Evolutionary conservation across 768 basidiomycete genomes (phyloP).

Genomic region (Russula emetica): DNA sequence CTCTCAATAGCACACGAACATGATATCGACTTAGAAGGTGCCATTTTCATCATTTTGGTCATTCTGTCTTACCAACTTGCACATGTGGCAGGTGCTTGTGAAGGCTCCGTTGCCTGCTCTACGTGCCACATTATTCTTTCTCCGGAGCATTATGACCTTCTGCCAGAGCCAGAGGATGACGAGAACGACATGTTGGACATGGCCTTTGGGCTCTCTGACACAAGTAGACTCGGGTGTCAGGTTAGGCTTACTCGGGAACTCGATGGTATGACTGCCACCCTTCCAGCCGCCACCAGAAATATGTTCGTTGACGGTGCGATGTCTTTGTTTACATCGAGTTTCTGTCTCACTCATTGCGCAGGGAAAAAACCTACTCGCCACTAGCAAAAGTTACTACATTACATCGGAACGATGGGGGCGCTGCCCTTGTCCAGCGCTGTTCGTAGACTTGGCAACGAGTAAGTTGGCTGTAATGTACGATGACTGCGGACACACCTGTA

Average conservation of each 20-base stretch:
- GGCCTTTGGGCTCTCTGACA: conserved; percentile 95
- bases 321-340: not conserved
- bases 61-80: conserved; percentile 1
- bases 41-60: conserved; percentile 7
- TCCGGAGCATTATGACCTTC: conserved; percentile 73
- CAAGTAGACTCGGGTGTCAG: conserved; percentile 77
- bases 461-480: not conserved
- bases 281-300: conserved; percentile 91
- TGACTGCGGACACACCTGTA: conserved; percentile 58
- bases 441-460: conserved; percentile 46
- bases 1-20: conserved; percentile 90
- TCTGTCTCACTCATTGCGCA: conserved; percentile 24
- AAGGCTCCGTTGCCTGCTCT: conserved; percentile 94
- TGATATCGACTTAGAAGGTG: conserved; percentile 94
- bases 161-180: conserved; percentile 94
- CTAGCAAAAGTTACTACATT: conserved; percentile 29
- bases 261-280: conserved; percentile 77
- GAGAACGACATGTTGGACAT: conserved; percentile 99
- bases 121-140: conserved; percentile 93
- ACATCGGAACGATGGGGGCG: conserved; percentile 50
- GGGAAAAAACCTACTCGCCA: conserved; percentile 53
- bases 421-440: conserved; percentile 74
- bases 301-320: conserved; percentile 89
- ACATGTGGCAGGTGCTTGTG: conserved; percentile 76
- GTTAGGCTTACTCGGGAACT: conserved; percentile 74